These are phyloP conservation scores for Apiospora hydei DNA, from an alignment of 2,329 filamentous ascomycete genomes.

Conservation along the genomic window DNA sequence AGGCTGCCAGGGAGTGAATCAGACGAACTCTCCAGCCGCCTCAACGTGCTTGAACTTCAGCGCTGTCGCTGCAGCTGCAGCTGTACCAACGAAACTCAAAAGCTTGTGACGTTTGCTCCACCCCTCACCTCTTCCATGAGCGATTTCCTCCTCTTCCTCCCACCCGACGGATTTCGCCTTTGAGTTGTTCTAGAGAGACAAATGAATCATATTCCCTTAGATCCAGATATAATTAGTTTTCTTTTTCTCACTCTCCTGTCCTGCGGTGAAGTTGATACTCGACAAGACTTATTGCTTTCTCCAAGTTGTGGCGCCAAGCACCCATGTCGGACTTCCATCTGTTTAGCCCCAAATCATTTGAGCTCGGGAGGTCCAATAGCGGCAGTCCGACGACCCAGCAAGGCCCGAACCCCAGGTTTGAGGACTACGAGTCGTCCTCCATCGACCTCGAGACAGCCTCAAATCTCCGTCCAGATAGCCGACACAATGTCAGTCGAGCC, in stretches of 20 bases:
- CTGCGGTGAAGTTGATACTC: neutral
- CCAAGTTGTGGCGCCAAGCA: neutral
- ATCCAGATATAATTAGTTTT: neutral
- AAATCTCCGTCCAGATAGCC: neutral
- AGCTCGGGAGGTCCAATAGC: conserved; percentile 7
- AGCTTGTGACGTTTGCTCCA: conserved; percentile 5
- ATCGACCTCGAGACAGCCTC: conserved; percentile 21
- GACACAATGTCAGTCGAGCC: neutral
- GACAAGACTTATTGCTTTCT: neutral
- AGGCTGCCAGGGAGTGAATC: neutral
- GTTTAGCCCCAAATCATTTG: conserved; percentile 10
- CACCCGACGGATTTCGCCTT: neutral
- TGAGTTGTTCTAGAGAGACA: neutral
- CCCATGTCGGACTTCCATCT: conserved; percentile 15
- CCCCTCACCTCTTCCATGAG: neutral
- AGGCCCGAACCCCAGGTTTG: neutral
- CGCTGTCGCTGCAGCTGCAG: neutral
- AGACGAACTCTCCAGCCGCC: neutral
- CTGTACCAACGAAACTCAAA: neutral
- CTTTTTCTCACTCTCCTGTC: neutral
- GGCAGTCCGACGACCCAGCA: neutral
- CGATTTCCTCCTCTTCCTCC: neutral
- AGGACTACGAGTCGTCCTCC: conserved; percentile 21
- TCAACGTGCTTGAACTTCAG: neutral
- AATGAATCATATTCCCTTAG: neutral